Evolutionary conservation across 2,329 filamentous ascomycete genomes (phyloP), one percentile per base, ranked within the genome.

Genomic region (Dactylellina leptospora): DNA sequence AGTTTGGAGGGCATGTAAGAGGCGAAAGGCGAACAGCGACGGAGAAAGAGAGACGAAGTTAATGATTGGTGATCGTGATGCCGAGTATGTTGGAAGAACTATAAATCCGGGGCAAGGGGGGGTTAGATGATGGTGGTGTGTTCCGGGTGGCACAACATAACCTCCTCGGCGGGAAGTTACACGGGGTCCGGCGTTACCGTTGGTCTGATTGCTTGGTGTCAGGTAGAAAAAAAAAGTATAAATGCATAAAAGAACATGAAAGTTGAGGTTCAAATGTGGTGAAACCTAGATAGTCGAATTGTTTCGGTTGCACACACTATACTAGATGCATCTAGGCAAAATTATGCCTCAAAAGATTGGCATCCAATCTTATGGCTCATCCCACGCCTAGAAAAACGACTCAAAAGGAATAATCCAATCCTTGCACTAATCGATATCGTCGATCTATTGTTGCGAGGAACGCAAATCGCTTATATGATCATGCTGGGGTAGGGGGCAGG

Each of bases 251-350:
- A 38, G 51, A 18, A 25, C 13, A 48, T 1, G 23, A 59, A 9
- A 18, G 11, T 54, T 22, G 53, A 60, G 47, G 20, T 71, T 53
- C 27, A 45, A 54, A 62, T 58, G 58, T 27, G 38, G 66, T 71
- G 66, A 50, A 58, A 71, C 58, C 58, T 58, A 44, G 66, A 63
- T 58, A 71, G 45, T 71, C 58, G 66, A 71, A 63, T 44, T 71
- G 66, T 71, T 71, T 63, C 58, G 66, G 51, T 63, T 62, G 58
- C 40, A 59, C 55, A 70, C 58, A 71, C 66, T 63, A 71, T 38
- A 47, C 66, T 63, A 48, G 47, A 71, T 71, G 66, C 66, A 71
- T 71, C 48, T 63, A 36, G 66, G 53, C 59, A 59, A 58, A n/a
- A 53, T 61, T 48, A 45, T 51, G 53, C 53, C 47, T 33, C 27